Evolutionary conservation across 176 grass and related monocot species (phyloP).

Genomic region (Rhynchospora breviuscula): DNA sequence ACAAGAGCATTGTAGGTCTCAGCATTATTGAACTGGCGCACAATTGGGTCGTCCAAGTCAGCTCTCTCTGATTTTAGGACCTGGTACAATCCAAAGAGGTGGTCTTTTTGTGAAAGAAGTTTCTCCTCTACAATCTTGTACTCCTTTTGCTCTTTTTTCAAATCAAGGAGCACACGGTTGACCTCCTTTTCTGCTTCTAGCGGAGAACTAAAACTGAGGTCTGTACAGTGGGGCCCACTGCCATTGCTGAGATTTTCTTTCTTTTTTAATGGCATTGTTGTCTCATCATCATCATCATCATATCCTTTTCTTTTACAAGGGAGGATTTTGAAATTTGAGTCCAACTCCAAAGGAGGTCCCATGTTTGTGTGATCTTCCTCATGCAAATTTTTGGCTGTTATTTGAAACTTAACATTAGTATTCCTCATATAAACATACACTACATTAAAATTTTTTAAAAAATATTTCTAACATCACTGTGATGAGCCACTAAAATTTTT

Average conservation of each 20-base stretch:
- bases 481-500: not conserved
- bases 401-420: not conserved
- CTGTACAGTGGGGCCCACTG: constrained; percentile 6
- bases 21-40: constrained; percentile 26
- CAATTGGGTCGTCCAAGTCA: constrained; percentile 44
- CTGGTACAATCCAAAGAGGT: constrained; percentile 54
- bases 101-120: constrained; percentile 71
- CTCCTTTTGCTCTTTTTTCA: constrained; percentile 68
- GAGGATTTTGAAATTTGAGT: not conserved
- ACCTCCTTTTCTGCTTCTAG: constrained; percentile 56
- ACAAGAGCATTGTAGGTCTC: constrained; percentile 44
- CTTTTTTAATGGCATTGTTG: constrained; percentile 2
- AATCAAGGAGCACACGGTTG: constrained; percentile 45
- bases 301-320: constrained; percentile 16
- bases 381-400: not conserved
- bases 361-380: not conserved
- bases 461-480: not conserved
- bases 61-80: constrained; percentile 52
- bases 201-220: constrained; percentile 32
- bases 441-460: not conserved
- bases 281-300: not conserved
- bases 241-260: not conserved
- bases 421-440: not conserved
- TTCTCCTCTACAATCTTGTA: constrained; percentile 62
- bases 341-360: not conserved